Evolutionary conservation across 352 stramenopile genomes (phyloP), one percentile per base, ranked within the genome.

Genomic region (Phytophthora cryptogea): DNA sequence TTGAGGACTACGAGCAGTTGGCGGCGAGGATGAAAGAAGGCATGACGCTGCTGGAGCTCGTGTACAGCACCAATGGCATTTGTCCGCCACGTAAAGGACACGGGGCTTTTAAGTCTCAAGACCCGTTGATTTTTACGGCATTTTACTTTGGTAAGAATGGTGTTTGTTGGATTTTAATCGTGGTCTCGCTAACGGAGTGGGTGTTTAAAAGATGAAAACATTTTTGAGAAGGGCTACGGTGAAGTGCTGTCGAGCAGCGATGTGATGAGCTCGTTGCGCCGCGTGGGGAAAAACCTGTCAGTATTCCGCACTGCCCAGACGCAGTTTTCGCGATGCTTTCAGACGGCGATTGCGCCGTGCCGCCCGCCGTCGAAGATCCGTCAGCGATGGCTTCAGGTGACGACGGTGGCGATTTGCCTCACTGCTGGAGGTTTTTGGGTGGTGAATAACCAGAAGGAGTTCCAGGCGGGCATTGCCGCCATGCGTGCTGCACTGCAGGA

Each of bases 381-480:
- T 9, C 81, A 90, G 59, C 73, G 83, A 40, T 93, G 83, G 83
- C 67, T 91, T 0, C 83, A 90, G 33, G 56, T 90, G 10, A 72
- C 81, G 2, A 62, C 88, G 2, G 66, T 80, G 8, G 78, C 65
- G 9, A 71, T 86, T 14, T 88, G 80, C 20, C 64, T 89, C 3
- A 74, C 68, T 40, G 78, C 77, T 16, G 83, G 79, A 8, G 73
- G 69, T 8, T 56, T 88, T 7, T 93, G 81, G 81, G 68, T 89
- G 1, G 32, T 80, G 6, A 83, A 79, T 26, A 86, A 93, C 65
- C 82, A 89, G 59, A 63, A 71, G 10, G 80, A 87, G 59, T 89
- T 91, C 59, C 68, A 64, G 17, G 72, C 77, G 5, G 80, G 74
- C 0, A 66, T 84, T 11, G 54, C 45, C 7, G 83, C 74, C 3